These are phyloP conservation scores for Plasmodium inui DNA, from an alignment of 169 alveolate genomes.

Conservation along the genomic window DNA sequence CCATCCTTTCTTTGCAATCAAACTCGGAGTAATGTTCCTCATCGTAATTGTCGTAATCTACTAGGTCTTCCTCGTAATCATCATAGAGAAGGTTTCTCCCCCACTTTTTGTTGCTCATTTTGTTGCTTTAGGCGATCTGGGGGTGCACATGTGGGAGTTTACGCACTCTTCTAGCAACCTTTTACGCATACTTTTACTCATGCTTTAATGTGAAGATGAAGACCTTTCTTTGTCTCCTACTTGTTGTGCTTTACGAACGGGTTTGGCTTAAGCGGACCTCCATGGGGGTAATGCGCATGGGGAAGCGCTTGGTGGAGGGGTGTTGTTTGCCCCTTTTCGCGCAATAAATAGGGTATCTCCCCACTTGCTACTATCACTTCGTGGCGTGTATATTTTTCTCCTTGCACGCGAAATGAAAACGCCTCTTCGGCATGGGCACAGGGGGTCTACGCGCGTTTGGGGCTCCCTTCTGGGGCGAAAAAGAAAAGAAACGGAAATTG, in stretches of 20 bases:
- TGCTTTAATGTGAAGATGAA: background rate
- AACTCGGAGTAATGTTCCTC: conserved; percentile 58
- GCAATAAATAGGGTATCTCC: background rate
- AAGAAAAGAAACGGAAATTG: background rate
- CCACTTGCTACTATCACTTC: background rate
- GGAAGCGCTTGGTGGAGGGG: background rate
- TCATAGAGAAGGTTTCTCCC: conserved; percentile 34
- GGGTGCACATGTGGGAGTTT: background rate
- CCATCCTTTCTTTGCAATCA: conserved; percentile 1
- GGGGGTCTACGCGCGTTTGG: background rate
- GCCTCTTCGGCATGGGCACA: conserved; percentile 2
- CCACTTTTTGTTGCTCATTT: conserved; percentile 61
- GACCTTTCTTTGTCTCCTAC: background rate
- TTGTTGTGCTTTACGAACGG: background rate
- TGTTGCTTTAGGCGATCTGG: background rate
- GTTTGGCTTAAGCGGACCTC: background rate
- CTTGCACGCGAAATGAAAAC: background rate
- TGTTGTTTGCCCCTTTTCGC: background rate
- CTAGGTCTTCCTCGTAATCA: conserved; percentile 54
- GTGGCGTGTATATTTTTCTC: background rate
- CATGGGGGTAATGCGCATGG: background rate
- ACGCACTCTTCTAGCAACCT: too few species aligned
- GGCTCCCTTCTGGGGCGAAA: background rate
- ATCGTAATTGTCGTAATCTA: conserved; percentile 62
- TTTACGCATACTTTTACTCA: background rate